Evolutionary conservation across 306 rosid genomes (phyloP).

Genomic region (Gastrolobium bilobum): DNA sequence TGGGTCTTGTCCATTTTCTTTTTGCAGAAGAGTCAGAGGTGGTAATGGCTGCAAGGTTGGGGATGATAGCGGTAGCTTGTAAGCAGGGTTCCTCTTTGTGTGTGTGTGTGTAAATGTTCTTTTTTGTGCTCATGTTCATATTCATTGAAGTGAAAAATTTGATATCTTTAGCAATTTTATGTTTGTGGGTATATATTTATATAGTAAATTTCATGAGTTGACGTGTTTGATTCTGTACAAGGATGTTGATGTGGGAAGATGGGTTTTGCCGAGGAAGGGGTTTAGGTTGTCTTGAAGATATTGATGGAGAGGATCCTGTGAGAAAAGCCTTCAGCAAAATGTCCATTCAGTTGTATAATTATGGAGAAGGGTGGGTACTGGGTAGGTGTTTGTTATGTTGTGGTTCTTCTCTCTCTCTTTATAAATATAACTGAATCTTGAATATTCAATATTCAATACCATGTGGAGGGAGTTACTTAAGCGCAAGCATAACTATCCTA

Average conservation of each 20-base stretch:
- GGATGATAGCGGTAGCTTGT: constrained; percentile 97
- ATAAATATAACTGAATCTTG: constrained; percentile 26
- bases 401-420: constrained; percentile 32
- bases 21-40: constrained; percentile 92
- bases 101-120: too few species aligned
- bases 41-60: constrained; percentile 99
- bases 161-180: not conserved
- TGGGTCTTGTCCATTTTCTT: constrained; percentile 49
- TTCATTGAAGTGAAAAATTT: not conserved
- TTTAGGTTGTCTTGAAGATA: constrained; percentile 80
- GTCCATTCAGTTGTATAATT: constrained; percentile 99
- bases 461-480: constrained; percentile 40
- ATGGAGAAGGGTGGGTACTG: constrained; percentile 99
- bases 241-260: constrained; percentile 99
- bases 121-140: too few species aligned
- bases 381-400: constrained; percentile 76
- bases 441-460: not conserved
- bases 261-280: constrained; percentile 92
- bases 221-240: constrained; percentile 40
- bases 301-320: constrained; percentile 94
- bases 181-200: constrained; percentile 17
- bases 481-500: not conserved
- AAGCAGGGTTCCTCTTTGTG: constrained; percentile 39
- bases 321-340: constrained; percentile 97
- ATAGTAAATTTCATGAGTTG: not conserved